Evolutionary conservation across 371 early-diverging fungal species (phyloP).

Genomic region (Mucor racemosus): DNA sequence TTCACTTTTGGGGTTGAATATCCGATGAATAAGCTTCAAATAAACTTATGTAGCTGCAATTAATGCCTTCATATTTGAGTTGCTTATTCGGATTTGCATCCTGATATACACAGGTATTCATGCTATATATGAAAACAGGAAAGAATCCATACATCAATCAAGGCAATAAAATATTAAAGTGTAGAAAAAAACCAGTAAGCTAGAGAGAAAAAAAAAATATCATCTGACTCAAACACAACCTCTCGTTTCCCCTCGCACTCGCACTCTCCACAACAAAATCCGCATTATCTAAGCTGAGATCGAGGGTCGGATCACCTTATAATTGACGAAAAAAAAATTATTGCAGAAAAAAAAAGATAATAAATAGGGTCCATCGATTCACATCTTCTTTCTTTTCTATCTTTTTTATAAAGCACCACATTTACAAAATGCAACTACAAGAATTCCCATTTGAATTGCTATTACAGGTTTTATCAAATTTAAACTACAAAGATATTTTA

Average conservation of each 20-base stretch:
- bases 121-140: not conserved
- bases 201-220: not conserved
- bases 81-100: not conserved
- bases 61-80: not conserved
- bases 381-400: not conserved
- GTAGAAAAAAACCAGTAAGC: not conserved
- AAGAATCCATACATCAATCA: not conserved
- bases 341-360: not conserved
- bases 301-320: conserved; percentile 1
- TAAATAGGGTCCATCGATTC: conserved; percentile 1
- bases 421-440: conserved; percentile 8
- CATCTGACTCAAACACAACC: conserved; percentile 1
- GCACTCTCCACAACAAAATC: not conserved
- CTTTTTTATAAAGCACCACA: not conserved
- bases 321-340: not conserved
- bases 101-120: not conserved
- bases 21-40: not conserved
- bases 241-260: not conserved
- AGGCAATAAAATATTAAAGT: not conserved
- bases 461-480: not conserved
- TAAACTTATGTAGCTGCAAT: not conserved
- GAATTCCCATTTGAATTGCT: conserved; percentile 15
- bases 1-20: not conserved
- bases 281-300: conserved; percentile 2
- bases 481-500: not conserved